Conservation (phyloP, 768 basidiomycete species). For the Boletus barrowsii region DNA sequence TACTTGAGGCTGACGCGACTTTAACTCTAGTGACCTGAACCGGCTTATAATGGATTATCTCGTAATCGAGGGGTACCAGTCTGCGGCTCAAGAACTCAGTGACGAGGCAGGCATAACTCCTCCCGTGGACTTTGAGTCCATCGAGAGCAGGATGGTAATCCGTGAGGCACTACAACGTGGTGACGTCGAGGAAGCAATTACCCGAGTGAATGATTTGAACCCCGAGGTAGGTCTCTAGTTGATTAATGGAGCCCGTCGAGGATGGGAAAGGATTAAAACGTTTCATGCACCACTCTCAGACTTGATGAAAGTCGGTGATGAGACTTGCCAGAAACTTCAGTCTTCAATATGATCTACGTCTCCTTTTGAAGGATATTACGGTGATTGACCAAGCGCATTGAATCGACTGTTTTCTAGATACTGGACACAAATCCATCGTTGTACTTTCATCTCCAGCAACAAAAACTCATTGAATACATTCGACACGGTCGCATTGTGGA, state of each 20-base stretch:
- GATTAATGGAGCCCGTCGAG: background rate
- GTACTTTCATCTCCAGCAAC: constrained; percentile 95
- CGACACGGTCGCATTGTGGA: constrained; percentile 74
- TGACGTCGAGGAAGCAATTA: constrained; percentile 92
- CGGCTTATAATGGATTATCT: constrained; percentile 96
- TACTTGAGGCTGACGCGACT: constrained; percentile 17
- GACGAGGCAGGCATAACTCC: constrained; percentile 77
- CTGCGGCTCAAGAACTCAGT: constrained; percentile 93
- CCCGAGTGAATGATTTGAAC: constrained; percentile 92
- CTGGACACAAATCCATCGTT: constrained; percentile 91
- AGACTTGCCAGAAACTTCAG: constrained; percentile 81
- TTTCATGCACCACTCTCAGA: constrained; percentile 99
- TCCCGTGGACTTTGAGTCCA: constrained; percentile 85
- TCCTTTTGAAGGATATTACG: background rate
- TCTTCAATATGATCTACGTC: constrained; percentile 84
- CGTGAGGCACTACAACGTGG: constrained; percentile 92
- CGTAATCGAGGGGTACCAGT: constrained; percentile 95
- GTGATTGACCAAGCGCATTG: constrained; percentile 9
- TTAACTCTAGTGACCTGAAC: constrained; percentile 77
- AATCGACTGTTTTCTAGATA: constrained; percentile 55
- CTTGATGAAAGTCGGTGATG: constrained; percentile 77
- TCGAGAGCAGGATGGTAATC: constrained; percentile 92
- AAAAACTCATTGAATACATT: constrained; percentile 93
- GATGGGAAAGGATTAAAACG: constrained; percentile 71
- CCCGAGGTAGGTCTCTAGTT: constrained; percentile 74